phyloP scores from a whole-genome alignment of 306 rosid species.

The Aeschynomene evenia region DNA sequence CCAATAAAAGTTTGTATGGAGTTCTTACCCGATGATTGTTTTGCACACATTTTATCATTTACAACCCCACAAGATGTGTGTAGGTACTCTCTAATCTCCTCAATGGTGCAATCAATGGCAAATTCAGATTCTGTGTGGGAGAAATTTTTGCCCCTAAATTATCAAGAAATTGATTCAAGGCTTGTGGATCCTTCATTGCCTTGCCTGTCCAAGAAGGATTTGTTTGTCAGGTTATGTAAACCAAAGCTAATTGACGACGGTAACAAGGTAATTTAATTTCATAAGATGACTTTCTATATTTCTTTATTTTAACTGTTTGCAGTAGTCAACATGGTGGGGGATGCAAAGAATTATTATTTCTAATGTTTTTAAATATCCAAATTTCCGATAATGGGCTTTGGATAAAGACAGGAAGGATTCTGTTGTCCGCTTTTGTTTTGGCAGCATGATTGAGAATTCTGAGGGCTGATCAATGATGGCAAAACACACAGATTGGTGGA shows the following conservation, averaged over 20 bases:
- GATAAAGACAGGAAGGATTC: not conserved
- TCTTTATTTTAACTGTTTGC: not conserved
- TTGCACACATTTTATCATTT: slow-evolving; percentile 47
- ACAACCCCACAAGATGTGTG: slow-evolving; percentile 55
- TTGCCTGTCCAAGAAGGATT: slow-evolving; percentile 45
- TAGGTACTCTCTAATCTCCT: slow-evolving; percentile 32
- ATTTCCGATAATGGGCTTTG: not conserved
- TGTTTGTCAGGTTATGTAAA: slow-evolving; percentile 45
- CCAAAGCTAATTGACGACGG: slow-evolving; percentile 57
- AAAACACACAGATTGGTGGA: slow-evolving; percentile 1
- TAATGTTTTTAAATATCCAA: no score
- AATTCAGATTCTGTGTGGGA: slow-evolving; percentile 54
- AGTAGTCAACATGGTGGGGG: not conserved
- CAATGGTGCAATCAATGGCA: slow-evolving; percentile 30
- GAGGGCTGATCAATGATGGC: slow-evolving; percentile 23
- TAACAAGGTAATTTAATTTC: slow-evolving; percentile 35
- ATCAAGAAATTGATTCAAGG: slow-evolving; percentile 40
- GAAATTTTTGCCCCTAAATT: slow-evolving; percentile 48
- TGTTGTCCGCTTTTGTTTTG: not conserved
- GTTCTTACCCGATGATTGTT: slow-evolving; percentile 54
- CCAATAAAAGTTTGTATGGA: slow-evolving; percentile 27
- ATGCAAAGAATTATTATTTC: no score
- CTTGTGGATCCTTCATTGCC: slow-evolving; percentile 37
- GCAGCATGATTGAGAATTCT: not conserved
- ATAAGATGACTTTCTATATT: not conserved